Conservation (phyloP, 805 yeast species). For the Cyberlindnera maritima region DNA sequence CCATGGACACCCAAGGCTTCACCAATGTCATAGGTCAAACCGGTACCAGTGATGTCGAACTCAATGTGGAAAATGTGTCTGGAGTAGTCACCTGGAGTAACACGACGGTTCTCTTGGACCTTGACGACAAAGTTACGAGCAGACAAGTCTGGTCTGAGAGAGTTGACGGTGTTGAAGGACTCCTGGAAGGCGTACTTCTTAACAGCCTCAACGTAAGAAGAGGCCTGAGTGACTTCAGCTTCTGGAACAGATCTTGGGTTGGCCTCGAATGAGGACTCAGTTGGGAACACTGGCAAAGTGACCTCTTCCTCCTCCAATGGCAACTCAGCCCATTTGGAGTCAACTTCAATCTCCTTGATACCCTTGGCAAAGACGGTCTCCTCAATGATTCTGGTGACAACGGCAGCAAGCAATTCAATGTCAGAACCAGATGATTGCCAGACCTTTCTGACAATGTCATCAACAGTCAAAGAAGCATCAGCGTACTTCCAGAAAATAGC, state of each 20-base stretch:
- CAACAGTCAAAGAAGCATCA: constrained; percentile 54
- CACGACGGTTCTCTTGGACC: constrained; percentile 87
- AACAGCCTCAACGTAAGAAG: constrained; percentile 50
- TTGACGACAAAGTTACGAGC: constrained; percentile 80
- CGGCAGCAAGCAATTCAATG: constrained; percentile 75
- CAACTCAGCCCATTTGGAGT: constrained; percentile 27
- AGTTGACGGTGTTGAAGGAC: constrained; percentile 57
- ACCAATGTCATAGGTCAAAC: constrained; percentile 88
- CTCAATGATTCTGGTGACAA: constrained; percentile 61
- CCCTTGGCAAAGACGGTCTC: constrained; percentile 46
- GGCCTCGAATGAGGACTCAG: constrained; percentile 64
- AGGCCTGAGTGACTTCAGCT: constrained; percentile 39
- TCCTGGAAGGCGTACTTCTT: constrained; percentile 78
- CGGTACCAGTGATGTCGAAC: constrained; percentile 88
- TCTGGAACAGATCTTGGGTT: constrained; percentile 50
- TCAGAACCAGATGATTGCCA: constrained; percentile 80
- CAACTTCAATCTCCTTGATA: constrained; percentile 34
- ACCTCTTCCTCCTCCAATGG: constrained; percentile 34
- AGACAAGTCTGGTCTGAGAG: constrained; percentile 87
- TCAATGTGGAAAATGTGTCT: constrained; percentile 97
- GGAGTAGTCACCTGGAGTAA: constrained; percentile 85
- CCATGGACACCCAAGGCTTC: constrained; percentile 97
- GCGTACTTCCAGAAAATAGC: constrained; percentile 76
- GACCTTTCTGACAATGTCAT: constrained; percentile 70
- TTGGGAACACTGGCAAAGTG: constrained; percentile 50